Base-by-base conservation (phyloP, 2,329 filamentous ascomycete species). In the Fusarium poae region DNA sequence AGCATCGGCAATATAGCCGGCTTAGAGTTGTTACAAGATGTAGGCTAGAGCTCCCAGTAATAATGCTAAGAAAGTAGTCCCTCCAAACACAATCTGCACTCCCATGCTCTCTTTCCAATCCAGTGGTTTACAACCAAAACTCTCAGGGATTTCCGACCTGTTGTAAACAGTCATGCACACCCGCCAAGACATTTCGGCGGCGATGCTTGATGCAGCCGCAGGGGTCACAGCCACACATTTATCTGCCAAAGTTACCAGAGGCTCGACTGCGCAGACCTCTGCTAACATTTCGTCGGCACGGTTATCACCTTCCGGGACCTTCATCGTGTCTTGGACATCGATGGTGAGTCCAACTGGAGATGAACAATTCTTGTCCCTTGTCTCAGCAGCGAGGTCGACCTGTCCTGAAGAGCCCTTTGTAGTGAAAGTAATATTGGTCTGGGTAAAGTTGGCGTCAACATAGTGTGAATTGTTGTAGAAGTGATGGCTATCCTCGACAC, bases 301-400 rank as follows among this genome's bases (percentile, higher is more conserved):
- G 0, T 0, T 2, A n/a, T 55, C 50, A 39, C 3, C 13, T 5
- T 8, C 6, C 20, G 42, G 34, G 1, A 27, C 32, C 2, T 32
- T 20, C 1, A 44, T 2, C 18, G 23, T 59, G 8, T 23, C 8
- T 3, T 29, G n/a, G 3, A 37, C n/a, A 6, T 55, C 11, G n/a
- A 46, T 16, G 15, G 32, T 27, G n/a, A 46, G 18, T 29, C 52
- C 52, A n/a, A 7, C 30, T n/a, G 55, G 29, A 23, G 29, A 29
- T 4, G 55, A 20, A 18, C 35, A 62, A 12, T 25, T 35, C 30
- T 54, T 44, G 18, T 5, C 4, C 12, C 13, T 21, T 6, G 43
- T 62, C 1, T 30, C 48, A n/a, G 43, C 30, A 39, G 25, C 35
- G 13, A 59, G 48, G 25, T 62, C 59, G 13, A 54, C 16, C 18